phyloP scores from a whole-genome alignment of 768 basidiomycete species.

The Tylopilus vinaceipallidus region DNA sequence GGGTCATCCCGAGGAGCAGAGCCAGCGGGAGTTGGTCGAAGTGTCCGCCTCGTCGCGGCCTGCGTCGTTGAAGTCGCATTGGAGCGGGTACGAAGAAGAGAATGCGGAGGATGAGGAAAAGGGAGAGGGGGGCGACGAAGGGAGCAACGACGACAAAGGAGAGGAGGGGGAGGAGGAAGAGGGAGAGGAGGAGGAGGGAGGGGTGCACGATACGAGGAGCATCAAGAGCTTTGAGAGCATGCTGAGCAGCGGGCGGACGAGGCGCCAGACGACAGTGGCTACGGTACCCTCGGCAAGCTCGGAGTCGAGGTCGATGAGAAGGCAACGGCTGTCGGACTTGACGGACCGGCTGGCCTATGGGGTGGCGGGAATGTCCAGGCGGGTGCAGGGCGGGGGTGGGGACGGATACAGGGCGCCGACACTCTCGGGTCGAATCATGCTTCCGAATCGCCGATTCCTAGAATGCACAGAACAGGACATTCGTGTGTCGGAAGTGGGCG shows the following conservation, averaged over 20 bases:
- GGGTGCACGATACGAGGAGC: constrained; percentile 61
- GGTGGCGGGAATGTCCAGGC: constrained; percentile 57
- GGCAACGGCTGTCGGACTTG: constrained; percentile 47
- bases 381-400: constrained; percentile 35
- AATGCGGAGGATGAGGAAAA: constrained; percentile 12
- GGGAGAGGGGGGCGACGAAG: background rate
- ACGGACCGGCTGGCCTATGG: constrained; percentile 75
- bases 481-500: constrained; percentile 73
- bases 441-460: constrained; percentile 69
- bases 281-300: background rate
- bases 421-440: constrained; percentile 45
- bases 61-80: constrained; percentile 41
- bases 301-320: constrained; percentile 35
- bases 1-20: constrained; percentile 30
- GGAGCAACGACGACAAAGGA: constrained; percentile 18
- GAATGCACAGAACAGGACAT: constrained; percentile 76
- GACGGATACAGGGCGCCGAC: constrained; percentile 35
- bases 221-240: constrained; percentile 87
- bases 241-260: constrained; percentile 46
- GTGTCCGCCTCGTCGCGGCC: constrained; percentile 47
- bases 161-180: constrained; percentile 30
- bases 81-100: constrained; percentile 14
- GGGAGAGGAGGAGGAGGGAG: constrained; percentile 26
- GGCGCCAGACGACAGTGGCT: background rate
- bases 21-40: constrained; percentile 53